Percentiles rank a stretch among this genome's conserved stretches.
These are phyloP conservation scores for Mucor velutinosus DNA, from an alignment of 371 early-diverging fungal genomes.

Conservation along the genomic window DNA sequence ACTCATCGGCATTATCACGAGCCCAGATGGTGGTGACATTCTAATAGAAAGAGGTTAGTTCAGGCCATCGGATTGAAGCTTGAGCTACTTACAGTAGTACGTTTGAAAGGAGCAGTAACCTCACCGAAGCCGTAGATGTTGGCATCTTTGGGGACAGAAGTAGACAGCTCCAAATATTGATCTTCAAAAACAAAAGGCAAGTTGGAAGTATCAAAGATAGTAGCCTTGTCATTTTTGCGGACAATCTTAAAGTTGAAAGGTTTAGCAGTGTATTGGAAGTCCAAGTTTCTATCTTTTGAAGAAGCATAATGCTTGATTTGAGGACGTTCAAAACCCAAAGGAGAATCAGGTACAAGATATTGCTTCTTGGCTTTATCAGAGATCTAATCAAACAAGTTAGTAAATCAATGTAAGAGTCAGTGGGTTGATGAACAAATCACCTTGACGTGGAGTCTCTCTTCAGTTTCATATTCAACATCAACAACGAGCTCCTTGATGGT, in stretches of 20 bases:
- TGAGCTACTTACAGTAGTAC: constrained; percentile 32
- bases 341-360: constrained; percentile 56
- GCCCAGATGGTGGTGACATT: constrained; percentile 55
- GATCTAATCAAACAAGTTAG: no score
- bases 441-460: constrained; percentile 53
- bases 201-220: constrained; percentile 63
- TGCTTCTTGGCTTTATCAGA: constrained; percentile 50
- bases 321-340: constrained; percentile 40
- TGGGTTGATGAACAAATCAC: no score
- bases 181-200: constrained; percentile 67
- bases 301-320: constrained; percentile 4
- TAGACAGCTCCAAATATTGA: constrained; percentile 68
- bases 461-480: constrained; percentile 54
- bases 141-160: constrained; percentile 52
- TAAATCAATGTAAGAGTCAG: no score
- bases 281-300: constrained; percentile 33
- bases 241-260: constrained; percentile 61
- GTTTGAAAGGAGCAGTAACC: constrained; percentile 51
- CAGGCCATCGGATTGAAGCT: no score
- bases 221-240: constrained; percentile 46
- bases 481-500: constrained; percentile 46
- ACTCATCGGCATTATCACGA: constrained; percentile 58
- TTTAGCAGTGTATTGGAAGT: constrained; percentile 46
- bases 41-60: background rate
- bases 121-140: constrained; percentile 79